A percentile compares a stretch with the other conserved stretches of the same genome.
Conservation (phyloP, 805 yeast species). For the Saccharomycopsis fodiens region DNA sequence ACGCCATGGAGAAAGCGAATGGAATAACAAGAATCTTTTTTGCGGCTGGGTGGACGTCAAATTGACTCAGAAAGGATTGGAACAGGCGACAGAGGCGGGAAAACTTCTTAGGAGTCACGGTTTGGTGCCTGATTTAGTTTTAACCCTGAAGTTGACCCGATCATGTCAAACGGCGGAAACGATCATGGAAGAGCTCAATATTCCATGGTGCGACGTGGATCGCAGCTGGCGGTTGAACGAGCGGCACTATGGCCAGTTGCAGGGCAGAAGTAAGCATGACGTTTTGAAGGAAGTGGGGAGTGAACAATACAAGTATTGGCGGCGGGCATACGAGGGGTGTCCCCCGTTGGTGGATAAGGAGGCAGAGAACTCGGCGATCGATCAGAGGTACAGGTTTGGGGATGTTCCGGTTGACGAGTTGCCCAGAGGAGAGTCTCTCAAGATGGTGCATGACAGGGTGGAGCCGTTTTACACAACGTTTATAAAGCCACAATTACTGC, state of each 20-base stretch:
- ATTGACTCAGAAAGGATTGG: slow-evolving; percentile 56
- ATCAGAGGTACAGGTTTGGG: slow-evolving; percentile 28
- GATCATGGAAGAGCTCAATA: slow-evolving; percentile 48
- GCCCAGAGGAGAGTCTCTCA: slow-evolving; percentile 68
- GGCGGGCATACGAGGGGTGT: slow-evolving; percentile 72
- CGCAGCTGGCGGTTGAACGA: slow-evolving; percentile 97
- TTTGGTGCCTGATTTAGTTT: slow-evolving; percentile 49
- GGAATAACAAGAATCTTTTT: slow-evolving; percentile 68
- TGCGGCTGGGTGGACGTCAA: slow-evolving; percentile 84
- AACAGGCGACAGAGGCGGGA: slow-evolving; percentile 64
- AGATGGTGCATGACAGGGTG: slow-evolving; percentile 62
- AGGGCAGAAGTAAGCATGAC: slow-evolving; percentile 68
- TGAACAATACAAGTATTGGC: slow-evolving; percentile 67
- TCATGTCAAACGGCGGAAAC: slow-evolving; percentile 70
- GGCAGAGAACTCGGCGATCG: slow-evolving; percentile 33
- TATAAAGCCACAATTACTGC: slow-evolving; percentile 40
- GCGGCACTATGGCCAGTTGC: slow-evolving; percentile 98
- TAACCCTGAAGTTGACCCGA: slow-evolving; percentile 65
- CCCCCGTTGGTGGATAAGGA: slow-evolving; percentile 45
- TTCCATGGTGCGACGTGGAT: slow-evolving; percentile 61
- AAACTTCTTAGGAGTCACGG: slow-evolving; percentile 43
- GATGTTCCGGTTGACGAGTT: slow-evolving; percentile 41
- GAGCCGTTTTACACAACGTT: slow-evolving; percentile 45
- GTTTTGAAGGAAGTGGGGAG: slow-evolving; percentile 60
- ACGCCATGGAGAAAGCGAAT: slow-evolving; percentile 79